Evolutionary conservation across 768 basidiomycete species (phyloP).

Genomic region (Asterophora parasitica): DNA sequence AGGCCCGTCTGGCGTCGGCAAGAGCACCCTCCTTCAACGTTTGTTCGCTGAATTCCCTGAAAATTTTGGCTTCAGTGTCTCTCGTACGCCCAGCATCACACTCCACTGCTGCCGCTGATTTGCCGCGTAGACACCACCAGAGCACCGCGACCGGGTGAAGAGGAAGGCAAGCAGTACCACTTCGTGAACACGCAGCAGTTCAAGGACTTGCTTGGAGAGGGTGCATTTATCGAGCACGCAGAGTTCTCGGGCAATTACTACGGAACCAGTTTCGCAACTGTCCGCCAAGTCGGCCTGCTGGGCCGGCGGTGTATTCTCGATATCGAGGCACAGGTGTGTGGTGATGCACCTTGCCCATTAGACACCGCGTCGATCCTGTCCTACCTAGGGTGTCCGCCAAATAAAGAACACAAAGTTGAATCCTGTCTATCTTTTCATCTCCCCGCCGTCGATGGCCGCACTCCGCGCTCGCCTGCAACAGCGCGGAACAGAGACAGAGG

Average conservation of each 20-base stretch:
- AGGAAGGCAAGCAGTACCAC: constrained; percentile 80
- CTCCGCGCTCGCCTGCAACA: constrained; percentile 68
- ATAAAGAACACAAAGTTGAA: constrained; percentile 79
- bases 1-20: constrained; percentile 92
- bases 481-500: constrained; percentile 82
- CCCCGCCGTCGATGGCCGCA: constrained; percentile 74
- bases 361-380: constrained; percentile 13
- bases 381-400: constrained; percentile 78
- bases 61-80: constrained; percentile 90
- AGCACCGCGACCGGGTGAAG: constrained; percentile 74
- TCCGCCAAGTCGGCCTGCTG: constrained; percentile 58
- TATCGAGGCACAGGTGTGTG: constrained; percentile 87
- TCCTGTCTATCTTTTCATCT: constrained; percentile 88
- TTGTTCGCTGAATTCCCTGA: constrained; percentile 80
- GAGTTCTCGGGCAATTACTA: constrained; percentile 92
- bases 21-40: constrained; percentile 81
- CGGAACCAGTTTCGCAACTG: constrained; percentile 82
- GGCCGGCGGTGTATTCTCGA: constrained; percentile 89
- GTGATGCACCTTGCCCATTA: constrained; percentile 1
- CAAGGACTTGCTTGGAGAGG: constrained; percentile 56
- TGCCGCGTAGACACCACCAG: constrained; percentile 78
- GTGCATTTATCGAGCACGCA: constrained; percentile 91
- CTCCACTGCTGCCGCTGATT: constrained; percentile 11
- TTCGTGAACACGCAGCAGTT: constrained; percentile 76
- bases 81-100: constrained; percentile 47